These are phyloP conservation scores for Trypanosoma theileri DNA, from an alignment of 208 protist species.

Conservation along the genomic window DNA sequence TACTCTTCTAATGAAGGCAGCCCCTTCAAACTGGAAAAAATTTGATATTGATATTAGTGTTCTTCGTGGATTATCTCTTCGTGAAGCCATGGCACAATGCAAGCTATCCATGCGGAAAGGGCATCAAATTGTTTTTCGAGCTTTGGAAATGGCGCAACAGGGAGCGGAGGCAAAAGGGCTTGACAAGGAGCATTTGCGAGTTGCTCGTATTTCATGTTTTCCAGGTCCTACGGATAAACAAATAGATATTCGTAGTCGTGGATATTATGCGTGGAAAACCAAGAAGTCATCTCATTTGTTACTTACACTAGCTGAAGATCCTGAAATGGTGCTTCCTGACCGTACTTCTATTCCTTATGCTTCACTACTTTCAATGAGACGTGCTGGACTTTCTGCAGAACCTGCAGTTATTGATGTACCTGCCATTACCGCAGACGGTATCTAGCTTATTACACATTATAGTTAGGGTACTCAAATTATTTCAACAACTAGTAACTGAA, in stretches of 20 bases:
- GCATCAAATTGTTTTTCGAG: conserved; percentile 82
- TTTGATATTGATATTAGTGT: conserved; percentile 87
- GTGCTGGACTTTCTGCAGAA: conserved; percentile 65
- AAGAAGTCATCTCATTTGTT: conserved; percentile 87
- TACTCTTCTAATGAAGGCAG: conserved; percentile 79
- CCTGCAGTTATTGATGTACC: conserved; percentile 80
- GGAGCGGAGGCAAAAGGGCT: conserved; percentile 85
- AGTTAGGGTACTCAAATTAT: not conserved
- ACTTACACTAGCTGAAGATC: conserved; percentile 84
- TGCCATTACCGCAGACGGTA: conserved; percentile 88
- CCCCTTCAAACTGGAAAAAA: conserved; percentile 90
- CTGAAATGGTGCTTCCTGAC: conserved; percentile 89
- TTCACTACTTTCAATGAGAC: conserved; percentile 83
- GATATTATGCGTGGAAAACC: conserved; percentile 91
- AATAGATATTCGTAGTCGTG: conserved; percentile 84
- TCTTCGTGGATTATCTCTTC: conserved; percentile 82
- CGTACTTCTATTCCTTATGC: conserved; percentile 83
- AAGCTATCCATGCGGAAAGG: conserved; percentile 88
- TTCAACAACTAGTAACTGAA: not conserved
- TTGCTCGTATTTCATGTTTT: conserved; percentile 82
- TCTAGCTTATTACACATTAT: conserved; percentile 35
- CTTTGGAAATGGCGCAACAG: conserved; percentile 84
- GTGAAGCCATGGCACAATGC: conserved; percentile 89
- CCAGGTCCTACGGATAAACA: conserved; percentile 90
- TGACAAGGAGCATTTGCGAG: conserved; percentile 86